phyloP scores from a whole-genome alignment of 768 basidiomycete species.

The Suillus cothurnatus region DNA sequence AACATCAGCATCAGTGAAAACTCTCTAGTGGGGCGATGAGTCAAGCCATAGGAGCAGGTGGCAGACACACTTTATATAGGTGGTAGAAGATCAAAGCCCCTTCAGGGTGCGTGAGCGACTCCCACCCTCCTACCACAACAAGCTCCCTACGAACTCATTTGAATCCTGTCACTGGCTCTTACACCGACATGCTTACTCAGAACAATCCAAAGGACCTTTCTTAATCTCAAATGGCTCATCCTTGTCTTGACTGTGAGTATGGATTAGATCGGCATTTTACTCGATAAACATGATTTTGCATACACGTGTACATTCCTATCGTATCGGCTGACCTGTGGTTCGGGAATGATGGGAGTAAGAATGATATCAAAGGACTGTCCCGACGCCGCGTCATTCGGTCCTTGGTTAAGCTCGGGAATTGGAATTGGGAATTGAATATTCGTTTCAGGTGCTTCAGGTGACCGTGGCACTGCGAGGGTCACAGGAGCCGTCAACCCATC shows the following conservation, averaged over 20 bases:
- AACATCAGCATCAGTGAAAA: neutral
- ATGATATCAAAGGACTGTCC: neutral
- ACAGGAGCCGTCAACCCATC: neutral
- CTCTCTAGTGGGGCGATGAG: neutral
- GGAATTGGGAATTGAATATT: neutral
- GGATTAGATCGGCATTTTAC: neutral
- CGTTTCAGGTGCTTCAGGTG: neutral
- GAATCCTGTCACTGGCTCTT: neutral
- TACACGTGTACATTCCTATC: neutral
- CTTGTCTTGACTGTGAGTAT: neutral
- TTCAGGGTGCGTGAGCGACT: constrained; percentile 45
- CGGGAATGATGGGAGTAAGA: neutral
- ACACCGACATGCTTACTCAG: neutral
- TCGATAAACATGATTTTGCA: neutral
- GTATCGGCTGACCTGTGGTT: neutral
- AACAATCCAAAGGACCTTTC: neutral
- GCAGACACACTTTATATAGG: constrained; percentile 35
- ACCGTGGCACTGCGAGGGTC: neutral
- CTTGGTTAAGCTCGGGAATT: neutral
- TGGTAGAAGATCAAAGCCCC: constrained; percentile 58
- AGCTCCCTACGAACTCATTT: neutral
- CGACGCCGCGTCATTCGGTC: neutral
- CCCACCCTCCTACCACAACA: neutral
- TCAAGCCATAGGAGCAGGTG: neutral
- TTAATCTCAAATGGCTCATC: neutral